Percentiles rank a stretch among this genome's conserved stretches.
Evolutionary conservation across 176 grass and related monocot genomes (phyloP).

Genomic region (Hsuehochloa calcarea): DNA sequence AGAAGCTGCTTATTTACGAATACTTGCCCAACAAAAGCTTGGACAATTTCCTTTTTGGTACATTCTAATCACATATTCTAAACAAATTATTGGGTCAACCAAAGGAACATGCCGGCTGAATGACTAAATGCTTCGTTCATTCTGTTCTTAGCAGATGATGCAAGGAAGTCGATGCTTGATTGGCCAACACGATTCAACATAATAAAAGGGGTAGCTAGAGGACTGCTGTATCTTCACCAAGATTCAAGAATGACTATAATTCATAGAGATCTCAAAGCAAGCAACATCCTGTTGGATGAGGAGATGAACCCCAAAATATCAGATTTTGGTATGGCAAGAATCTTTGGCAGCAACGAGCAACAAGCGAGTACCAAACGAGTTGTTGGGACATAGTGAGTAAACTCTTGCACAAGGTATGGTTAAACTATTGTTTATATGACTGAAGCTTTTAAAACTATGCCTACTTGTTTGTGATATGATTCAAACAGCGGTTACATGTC

Average conservation of each 20-base stretch:
- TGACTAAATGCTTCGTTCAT: no score
- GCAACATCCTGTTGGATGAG: slow-evolving; percentile 47
- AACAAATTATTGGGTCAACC: no score
- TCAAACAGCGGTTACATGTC: slow-evolving; percentile 59
- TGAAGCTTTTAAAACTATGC: neutral
- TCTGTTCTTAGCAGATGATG: slow-evolving; percentile 18
- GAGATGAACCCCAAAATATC: slow-evolving; percentile 54
- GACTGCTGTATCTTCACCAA: no score
- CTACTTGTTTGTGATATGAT: neutral
- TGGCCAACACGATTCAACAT: slow-evolving; percentile 44
- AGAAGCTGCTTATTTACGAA: slow-evolving; percentile 61
- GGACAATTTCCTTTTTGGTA: slow-evolving; percentile 54
- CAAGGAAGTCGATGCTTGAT: slow-evolving; percentile 28
- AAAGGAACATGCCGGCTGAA: no score
- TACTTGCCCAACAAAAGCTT: slow-evolving; percentile 66
- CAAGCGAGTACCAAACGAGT: slow-evolving; percentile 39
- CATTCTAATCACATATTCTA: neutral
- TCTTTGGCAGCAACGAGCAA: slow-evolving; percentile 40
- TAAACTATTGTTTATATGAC: neutral
- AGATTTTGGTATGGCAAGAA: slow-evolving; percentile 59
- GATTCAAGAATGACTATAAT: no score
- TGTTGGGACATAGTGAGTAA: slow-evolving; percentile 43
- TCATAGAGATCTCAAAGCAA: slow-evolving; percentile 9
- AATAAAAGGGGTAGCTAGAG: slow-evolving; percentile 46
- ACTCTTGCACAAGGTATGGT: neutral